Conservation (phyloP, 2,329 filamentous ascomycete genomes). For the Botryotinia globosa region DNA sequence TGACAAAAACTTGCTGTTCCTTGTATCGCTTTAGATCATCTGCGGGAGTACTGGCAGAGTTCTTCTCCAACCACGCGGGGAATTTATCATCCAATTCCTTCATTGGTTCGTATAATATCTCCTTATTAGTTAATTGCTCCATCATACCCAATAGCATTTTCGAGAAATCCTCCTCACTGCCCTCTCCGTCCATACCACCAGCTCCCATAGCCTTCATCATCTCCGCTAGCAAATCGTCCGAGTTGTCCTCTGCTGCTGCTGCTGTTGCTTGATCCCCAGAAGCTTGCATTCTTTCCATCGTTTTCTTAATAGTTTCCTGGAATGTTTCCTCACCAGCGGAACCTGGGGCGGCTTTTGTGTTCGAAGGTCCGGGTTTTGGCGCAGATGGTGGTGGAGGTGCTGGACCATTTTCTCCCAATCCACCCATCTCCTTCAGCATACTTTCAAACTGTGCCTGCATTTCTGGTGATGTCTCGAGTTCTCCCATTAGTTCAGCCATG, state of each 20-base stretch:
- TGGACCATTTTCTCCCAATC: constrained; percentile 43
- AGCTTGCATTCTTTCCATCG: constrained; percentile 93
- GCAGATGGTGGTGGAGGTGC: constrained; percentile 25
- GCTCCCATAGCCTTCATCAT: constrained; percentile 85
- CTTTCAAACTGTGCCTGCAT: constrained; percentile 77
- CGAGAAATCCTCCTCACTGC: constrained; percentile 79
- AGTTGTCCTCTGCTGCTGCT: constrained; percentile 63
- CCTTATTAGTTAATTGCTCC: constrained; percentile 97
- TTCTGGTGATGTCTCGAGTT: constrained; percentile 64
- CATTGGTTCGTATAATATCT: constrained; percentile 98
- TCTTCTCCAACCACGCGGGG: constrained; percentile 81
- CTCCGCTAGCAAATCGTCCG: constrained; percentile 83
- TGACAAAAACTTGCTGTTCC: constrained; percentile 74
- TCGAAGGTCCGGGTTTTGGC: constrained; percentile 22
- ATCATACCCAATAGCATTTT: constrained; percentile 98
- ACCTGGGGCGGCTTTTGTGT: constrained; percentile 21
- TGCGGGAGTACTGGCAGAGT: constrained; percentile 60
- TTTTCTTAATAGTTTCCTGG: constrained; percentile 87
- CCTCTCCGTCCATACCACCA: constrained; percentile 54
- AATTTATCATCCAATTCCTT: constrained; percentile 94
- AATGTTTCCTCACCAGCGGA: constrained; percentile 62
- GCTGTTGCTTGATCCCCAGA: constrained; percentile 84
- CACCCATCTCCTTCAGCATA: constrained; percentile 70
- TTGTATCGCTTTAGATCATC: constrained; percentile 79
- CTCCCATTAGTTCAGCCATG: constrained; percentile 79